Evolutionary conservation across 1,284 basidiomycete species (phyloP).

Genomic region (Apiotrichum gamsii): DNA sequence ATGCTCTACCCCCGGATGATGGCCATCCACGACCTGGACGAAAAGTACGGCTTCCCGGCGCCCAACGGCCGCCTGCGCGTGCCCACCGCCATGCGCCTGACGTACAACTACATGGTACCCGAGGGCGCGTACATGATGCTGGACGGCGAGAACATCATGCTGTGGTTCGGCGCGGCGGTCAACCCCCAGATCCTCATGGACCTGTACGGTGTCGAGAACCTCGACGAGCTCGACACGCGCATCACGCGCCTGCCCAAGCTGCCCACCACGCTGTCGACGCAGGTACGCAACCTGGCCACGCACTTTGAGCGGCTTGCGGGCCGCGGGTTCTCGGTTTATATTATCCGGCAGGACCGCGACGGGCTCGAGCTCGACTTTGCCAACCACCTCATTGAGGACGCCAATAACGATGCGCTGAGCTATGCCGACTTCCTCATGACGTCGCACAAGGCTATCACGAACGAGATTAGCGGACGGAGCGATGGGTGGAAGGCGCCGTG

Average conservation of each 20-base stretch:
- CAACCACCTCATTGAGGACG: conserved; percentile 94
- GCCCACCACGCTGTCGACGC: conserved; percentile 69
- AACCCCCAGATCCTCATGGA: conserved; percentile 78
- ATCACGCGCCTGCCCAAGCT: conserved; percentile 70
- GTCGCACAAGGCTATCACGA: conserved; percentile 46
- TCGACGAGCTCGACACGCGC: conserved; percentile 64
- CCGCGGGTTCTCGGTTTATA: conserved; percentile 59
- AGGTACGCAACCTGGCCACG: conserved; percentile 76
- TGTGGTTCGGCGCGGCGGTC: conserved; percentile 83
- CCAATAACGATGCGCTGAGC: conserved; percentile 89
- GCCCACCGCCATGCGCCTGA: conserved; percentile 76
- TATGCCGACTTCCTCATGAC: conserved; percentile 63
- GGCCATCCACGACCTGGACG: conserved; percentile 78
- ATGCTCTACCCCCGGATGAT: conserved; percentile 85
- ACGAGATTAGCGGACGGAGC: conserved; percentile 45
- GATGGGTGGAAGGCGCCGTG: conserved; percentile 44
- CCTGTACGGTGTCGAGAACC: conserved; percentile 76
- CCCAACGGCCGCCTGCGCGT: conserved; percentile 58
- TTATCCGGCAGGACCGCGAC: conserved; percentile 90
- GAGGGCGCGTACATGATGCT: conserved; percentile 88
- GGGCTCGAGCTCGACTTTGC: conserved; percentile 91
- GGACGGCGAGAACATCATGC: conserved; percentile 81
- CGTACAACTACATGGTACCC: conserved; percentile 81
- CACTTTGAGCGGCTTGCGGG: conserved; percentile 64
- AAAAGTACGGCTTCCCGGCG: conserved; percentile 59